Base-by-base conservation (phyloP, 176 grass and related monocot genomes). In the Aegilops sharonensis region DNA sequence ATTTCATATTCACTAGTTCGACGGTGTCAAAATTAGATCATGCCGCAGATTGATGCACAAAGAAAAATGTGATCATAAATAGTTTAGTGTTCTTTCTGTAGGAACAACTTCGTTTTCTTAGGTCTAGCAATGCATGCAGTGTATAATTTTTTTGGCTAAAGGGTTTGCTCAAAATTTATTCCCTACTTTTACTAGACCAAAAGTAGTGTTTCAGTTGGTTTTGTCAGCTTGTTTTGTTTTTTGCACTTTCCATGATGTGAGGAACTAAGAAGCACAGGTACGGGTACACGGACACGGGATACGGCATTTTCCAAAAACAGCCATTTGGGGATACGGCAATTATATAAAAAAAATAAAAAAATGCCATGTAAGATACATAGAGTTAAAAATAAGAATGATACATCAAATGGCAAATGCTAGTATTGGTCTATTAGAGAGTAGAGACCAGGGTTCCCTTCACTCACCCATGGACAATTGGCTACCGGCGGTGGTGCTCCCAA, bases 71-170 rank as follows among this genome's bases (percentile, higher is more conserved):
- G 40, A 31, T 37, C 34, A 57, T 57, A 56, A 40, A 52, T 20
- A 29, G 30, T 80, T 59, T 71, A 29, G 21, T 34, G 75, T 72
- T 78, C 13, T 75, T 52, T 68, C 75, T 88, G 17, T 77, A 65
- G 68, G 61, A 66, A 59, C 68, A 76, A 88, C 67, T 84, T 48
- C 56, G 31, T 34, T 60, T 85, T 83, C 37, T 77, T 82, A 37
- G 74, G 68, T 64, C 64, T 59, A 74, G 68, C 60, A 45, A 78
- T 83, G 8, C 77, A 67, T 79, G 60, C 14, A 83, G 3, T 85
- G 54, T 77, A 57, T 62, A 81, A 18, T 2, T 60, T 8, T 81
- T 24, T 47, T 80, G 32, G 18, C 34, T 8, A 9, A 60, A 84
- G 14, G 9, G 81, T 85, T 85, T 70, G 27, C 12, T 68, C 6